Conservation (phyloP, 2,329 filamentous ascomycete genomes). For the Calycina herbarum region DNA sequence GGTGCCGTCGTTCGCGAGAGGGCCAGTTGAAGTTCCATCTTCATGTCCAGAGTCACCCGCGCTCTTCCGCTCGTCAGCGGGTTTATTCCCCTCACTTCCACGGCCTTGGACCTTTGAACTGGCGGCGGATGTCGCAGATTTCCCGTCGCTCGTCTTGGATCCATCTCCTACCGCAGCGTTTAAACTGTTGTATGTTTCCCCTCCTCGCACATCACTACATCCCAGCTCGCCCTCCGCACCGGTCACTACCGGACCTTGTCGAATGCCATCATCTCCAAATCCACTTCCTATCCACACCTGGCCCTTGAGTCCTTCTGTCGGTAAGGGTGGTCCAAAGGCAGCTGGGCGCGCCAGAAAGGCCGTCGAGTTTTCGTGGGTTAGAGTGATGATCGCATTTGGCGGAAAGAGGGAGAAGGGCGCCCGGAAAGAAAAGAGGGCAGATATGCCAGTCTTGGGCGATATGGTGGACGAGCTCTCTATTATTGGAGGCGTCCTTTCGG, state of each 20-base stretch:
- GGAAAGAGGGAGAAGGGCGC: conserved; percentile 87
- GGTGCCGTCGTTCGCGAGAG: conserved; percentile 67
- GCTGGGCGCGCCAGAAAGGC: conserved; percentile 93
- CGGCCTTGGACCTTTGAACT: conserved; percentile 45
- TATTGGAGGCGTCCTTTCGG: conserved; percentile 29
- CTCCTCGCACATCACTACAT: conserved; percentile 88
- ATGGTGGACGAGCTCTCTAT: conserved; percentile 23
- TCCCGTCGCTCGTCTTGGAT: conserved; percentile 25
- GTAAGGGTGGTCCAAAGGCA: conserved; percentile 83
- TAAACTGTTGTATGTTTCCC: conserved; percentile 53
- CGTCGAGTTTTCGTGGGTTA: conserved; percentile 97
- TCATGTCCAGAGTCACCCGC: conserved; percentile 24
- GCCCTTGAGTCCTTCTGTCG: conserved; percentile 75
- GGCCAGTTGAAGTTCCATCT: conserved; percentile 28
- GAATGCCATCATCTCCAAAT: conserved; percentile 76
- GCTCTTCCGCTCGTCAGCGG: conserved; percentile 29
- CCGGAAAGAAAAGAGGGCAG: conserved; percentile 67
- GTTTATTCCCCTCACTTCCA: conserved; percentile 34
- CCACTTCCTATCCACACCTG: conserved; percentile 92
- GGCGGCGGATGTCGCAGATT: conserved; percentile 37
- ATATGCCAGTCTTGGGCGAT: conserved; percentile 44
- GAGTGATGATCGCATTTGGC: conserved; percentile 90
- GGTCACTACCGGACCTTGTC: conserved; percentile 52
- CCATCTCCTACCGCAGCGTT: conserved; percentile 24
- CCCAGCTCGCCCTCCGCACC: conserved; percentile 80